These are phyloP conservation scores for Pseudozyma tsukubaensis DNA, from an alignment of 1,284 basidiomycete genomes.

Conservation along the genomic window DNA sequence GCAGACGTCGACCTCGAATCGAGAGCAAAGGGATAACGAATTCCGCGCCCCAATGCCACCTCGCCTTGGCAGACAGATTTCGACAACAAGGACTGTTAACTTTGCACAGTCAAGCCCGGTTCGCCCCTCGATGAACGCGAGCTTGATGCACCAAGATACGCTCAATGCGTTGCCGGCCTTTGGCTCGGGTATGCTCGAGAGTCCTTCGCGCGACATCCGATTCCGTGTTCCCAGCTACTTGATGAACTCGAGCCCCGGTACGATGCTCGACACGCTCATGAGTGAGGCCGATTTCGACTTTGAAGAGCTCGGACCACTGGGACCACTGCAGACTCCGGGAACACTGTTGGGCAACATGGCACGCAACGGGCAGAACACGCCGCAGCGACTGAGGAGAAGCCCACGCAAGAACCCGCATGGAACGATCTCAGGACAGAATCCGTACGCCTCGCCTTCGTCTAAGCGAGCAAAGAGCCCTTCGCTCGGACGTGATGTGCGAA, in stretches of 20 bases:
- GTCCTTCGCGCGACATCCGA: conserved; percentile 39
- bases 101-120: conserved; percentile 56
- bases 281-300: conserved; percentile 62
- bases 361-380: conserved; percentile 17
- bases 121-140: conserved; percentile 36
- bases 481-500: conserved; percentile 22
- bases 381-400: conserved; percentile 56
- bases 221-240: conserved; percentile 60
- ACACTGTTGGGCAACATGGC: conserved; percentile 28
- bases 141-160: conserved; percentile 35
- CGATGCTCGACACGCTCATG: conserved; percentile 63
- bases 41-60: conserved; percentile 26
- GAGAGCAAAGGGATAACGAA: too few species aligned
- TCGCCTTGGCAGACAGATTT: conserved; percentile 15
- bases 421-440: conserved; percentile 56
- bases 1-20: background rate
- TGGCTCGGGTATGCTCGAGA: conserved; percentile 28
- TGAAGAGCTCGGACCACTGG: conserved; percentile 45
- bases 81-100: conserved; percentile 22
- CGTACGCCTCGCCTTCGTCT: conserved; percentile 53
- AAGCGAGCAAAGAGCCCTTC: conserved; percentile 23
- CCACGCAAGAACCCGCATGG: conserved; percentile 66
- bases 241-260: conserved; percentile 63
- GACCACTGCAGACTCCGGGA: conserved; percentile 43
- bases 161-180: conserved; percentile 17